A percentile compares a stretch with the other conserved stretches of the same genome.
phyloP scores from a whole-genome alignment of 2,329 filamentous ascomycete species.

The Monosporascus sp. region DNA sequence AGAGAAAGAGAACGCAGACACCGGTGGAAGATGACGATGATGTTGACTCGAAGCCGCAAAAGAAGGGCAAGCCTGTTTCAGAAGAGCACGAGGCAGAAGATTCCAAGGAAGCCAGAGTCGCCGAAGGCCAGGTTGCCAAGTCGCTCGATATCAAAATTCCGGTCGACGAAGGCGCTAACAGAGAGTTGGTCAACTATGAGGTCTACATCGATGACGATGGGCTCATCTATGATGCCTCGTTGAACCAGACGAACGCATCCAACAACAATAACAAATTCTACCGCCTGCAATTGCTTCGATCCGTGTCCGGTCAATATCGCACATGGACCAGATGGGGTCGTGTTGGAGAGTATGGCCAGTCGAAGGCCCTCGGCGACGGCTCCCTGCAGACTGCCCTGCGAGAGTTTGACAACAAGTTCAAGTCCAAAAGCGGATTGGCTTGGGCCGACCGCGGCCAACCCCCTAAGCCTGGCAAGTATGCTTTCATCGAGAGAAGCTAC shows the following conservation, averaged over 20 bases:
- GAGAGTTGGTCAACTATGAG: conserved; percentile 29
- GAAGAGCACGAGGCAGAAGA: conserved; percentile 14
- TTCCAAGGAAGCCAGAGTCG: conserved; percentile 19
- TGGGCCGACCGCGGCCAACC: conserved; percentile 49
- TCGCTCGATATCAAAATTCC: conserved; percentile 41
- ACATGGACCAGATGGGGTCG: conserved; percentile 80
- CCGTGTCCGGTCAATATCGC: conserved; percentile 36
- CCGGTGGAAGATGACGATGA: conserved; percentile 18
- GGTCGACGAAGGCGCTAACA: conserved; percentile 39
- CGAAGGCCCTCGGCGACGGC: conserved; percentile 36
- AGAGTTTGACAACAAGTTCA: conserved; percentile 57
- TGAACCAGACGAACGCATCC: conserved; percentile 70
- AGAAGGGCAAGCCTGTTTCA: conserved; percentile 26
- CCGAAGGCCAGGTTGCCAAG: conserved; percentile 42
- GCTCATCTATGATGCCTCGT: conserved; percentile 69
- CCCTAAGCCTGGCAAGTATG: conserved; percentile 66
- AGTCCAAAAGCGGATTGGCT: conserved; percentile 50
- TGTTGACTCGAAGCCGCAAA: conserved; percentile 20
- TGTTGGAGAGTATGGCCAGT: conserved; percentile 57
- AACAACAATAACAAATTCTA: conserved; percentile 84
- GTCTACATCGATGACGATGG: conserved; percentile 64
- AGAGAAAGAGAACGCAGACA: conserved; percentile 14
- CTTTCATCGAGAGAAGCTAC: conserved; percentile 75
- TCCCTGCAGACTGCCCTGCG: conserved; percentile 37
- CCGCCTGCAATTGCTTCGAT: conserved; percentile 36